These are phyloP conservation scores for Wickerhamomyces subpelliculosus DNA, from an alignment of 805 yeast species.

Conservation along the genomic window DNA sequence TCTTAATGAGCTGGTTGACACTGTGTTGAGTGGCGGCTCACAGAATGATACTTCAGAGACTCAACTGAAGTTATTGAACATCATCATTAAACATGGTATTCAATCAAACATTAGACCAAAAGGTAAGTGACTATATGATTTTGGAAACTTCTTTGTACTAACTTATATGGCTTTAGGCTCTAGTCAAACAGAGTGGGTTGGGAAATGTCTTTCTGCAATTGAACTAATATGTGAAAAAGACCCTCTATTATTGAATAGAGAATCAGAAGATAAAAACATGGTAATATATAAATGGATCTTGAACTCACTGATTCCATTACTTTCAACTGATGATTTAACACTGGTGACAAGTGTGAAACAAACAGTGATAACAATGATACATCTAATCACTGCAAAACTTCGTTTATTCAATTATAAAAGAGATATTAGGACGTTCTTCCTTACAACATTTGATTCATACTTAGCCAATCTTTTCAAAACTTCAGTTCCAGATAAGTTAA, in stretches of 20 bases:
- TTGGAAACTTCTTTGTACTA: neutral
- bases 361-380: constrained; percentile 15
- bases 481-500: constrained; percentile 5
- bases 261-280: constrained; percentile 1
- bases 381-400: constrained; percentile 14
- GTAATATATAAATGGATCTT: constrained; percentile 17
- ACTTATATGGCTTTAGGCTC: neutral
- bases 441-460: constrained; percentile 9
- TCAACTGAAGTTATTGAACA: constrained; percentile 11
- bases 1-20: constrained; percentile 11
- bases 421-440: constrained; percentile 10
- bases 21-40: constrained; percentile 7
- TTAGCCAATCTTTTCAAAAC: constrained; percentile 11
- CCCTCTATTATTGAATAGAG: constrained; percentile 15
- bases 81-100: constrained; percentile 18
- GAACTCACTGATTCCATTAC: constrained; percentile 11
- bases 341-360: constrained; percentile 13
- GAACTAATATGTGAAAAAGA: constrained; percentile 16
- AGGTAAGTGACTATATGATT: constrained; percentile 5
- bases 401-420: constrained; percentile 14
- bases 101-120: constrained; percentile 9
- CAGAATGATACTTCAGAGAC: constrained; percentile 15
- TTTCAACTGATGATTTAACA: constrained; percentile 8
- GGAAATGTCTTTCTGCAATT: constrained; percentile 14
- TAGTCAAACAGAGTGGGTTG: constrained; percentile 9